Conservation (phyloP, 345 rosid species). For the Carallia brachiata region DNA sequence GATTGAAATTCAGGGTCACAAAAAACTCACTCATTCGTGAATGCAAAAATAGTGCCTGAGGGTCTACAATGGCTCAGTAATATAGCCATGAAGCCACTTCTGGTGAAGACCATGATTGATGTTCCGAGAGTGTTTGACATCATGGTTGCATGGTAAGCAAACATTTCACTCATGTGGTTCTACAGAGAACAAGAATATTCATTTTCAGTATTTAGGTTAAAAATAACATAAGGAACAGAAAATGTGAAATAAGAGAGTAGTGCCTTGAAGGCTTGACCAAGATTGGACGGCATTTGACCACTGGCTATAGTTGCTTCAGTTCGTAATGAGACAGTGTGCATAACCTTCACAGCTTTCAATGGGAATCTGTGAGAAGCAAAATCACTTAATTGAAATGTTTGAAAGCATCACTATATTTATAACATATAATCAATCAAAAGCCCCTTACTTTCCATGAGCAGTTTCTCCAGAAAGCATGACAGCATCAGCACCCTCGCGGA, state of each 20-base stretch:
- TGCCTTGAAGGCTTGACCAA: constrained; percentile 88
- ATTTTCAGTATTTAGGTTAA: constrained; percentile 14
- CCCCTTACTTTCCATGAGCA: constrained; percentile 92
- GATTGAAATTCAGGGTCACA: background rate
- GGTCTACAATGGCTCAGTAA: constrained; percentile 95
- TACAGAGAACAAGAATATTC: constrained; percentile 33
- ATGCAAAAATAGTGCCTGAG: constrained; percentile 87
- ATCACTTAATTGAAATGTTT: constrained; percentile 5
- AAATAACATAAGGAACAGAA: constrained; percentile 9
- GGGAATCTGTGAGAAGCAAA: constrained; percentile 59
- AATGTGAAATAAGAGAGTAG: background rate
- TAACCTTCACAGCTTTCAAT: constrained; percentile 92
- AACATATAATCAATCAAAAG: background rate
- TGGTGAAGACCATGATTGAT: constrained; percentile 93
- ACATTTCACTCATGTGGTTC: constrained; percentile 99
- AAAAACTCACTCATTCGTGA: constrained; percentile 78
- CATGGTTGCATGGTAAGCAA: constrained; percentile 99
- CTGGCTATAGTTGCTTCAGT: constrained; percentile 89
- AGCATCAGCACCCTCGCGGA: constrained; percentile 96
- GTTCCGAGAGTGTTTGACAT: constrained; percentile 99
- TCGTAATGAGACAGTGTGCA: constrained; percentile 91
- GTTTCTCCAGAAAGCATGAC: constrained; percentile 99
- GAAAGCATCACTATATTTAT: background rate
- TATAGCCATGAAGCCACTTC: constrained; percentile 94
- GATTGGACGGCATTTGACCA: constrained; percentile 78